Evolutionary conservation across 192 early-diverging fungal genomes (phyloP).

Genomic region (Pilobolus umbonatus): DNA sequence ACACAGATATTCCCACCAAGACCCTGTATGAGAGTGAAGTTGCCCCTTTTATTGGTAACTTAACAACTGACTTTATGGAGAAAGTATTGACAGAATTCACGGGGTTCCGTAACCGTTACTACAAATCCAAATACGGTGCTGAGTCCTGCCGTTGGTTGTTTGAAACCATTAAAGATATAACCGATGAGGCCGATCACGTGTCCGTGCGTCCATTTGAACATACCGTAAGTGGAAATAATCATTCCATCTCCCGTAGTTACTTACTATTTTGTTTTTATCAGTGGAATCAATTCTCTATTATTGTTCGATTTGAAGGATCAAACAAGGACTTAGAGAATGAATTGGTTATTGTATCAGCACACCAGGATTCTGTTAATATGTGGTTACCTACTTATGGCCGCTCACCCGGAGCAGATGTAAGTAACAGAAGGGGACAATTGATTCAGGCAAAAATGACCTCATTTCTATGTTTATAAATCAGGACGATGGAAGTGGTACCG

Average conservation of each 20-base stretch:
- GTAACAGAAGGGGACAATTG: not conserved
- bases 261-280: constrained; percentile 7
- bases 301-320: constrained; percentile 72
- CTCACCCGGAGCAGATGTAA: constrained; percentile 64
- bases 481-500: constrained; percentile 91
- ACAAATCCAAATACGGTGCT: constrained; percentile 64
- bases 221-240: constrained; percentile 22
- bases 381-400: constrained; percentile 74
- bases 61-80: constrained; percentile 67
- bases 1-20: constrained; percentile 43
- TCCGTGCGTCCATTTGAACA: constrained; percentile 77
- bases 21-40: constrained; percentile 60
- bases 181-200: constrained; percentile 44
- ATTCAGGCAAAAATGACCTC: no score
- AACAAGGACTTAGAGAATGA: constrained; percentile 44
- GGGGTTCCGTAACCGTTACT: constrained; percentile 86
- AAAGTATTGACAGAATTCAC: constrained; percentile 72
- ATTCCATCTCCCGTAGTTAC: no score
- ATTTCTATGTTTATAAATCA: constrained; percentile 22
- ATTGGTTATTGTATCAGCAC: constrained; percentile 80
- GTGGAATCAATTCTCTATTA: constrained; percentile 82
- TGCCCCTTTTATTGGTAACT: constrained; percentile 44
- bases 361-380: constrained; percentile 88
- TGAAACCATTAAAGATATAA: constrained; percentile 47
- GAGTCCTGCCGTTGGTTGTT: constrained; percentile 70